These are phyloP conservation scores for Galerina marginata DNA, from an alignment of 768 basidiomycete genomes.

Conservation along the genomic window DNA sequence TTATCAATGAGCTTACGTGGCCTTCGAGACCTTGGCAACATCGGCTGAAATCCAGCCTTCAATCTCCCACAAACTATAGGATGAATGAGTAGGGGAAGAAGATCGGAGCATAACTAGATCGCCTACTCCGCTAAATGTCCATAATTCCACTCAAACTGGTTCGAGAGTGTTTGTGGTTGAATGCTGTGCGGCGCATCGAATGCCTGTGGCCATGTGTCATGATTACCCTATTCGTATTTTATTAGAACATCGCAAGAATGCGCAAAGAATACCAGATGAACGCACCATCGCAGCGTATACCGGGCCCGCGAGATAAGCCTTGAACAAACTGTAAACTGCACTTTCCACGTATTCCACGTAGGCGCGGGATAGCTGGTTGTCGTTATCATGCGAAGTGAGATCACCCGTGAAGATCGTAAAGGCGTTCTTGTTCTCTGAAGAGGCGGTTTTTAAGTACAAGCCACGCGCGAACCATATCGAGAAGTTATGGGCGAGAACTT, in stretches of 20 bases:
- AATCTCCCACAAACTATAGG: neutral
- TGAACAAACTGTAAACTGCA: slow-evolving; percentile 1
- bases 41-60: slow-evolving; percentile 7
- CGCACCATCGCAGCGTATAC: slow-evolving; percentile 3
- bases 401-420: slow-evolving; percentile 6
- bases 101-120: neutral
- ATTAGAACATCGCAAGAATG: neutral
- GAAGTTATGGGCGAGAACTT: neutral
- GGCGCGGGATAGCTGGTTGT: neutral
- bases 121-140: neutral
- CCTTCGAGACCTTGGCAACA: neutral
- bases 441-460: neutral
- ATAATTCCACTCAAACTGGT: slow-evolving; percentile 2
- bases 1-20: neutral
- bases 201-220: slow-evolving; percentile 2
- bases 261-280: neutral
- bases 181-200: slow-evolving; percentile 2
- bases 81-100: neutral
- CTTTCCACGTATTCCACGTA: slow-evolving; percentile 5
- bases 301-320: neutral
- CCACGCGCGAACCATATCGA: neutral
- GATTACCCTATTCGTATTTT: neutral
- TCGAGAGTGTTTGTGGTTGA: neutral
- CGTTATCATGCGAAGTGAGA: slow-evolving; percentile 5
- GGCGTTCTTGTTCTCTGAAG: neutral